phyloP scores from a whole-genome alignment of 2,329 filamentous ascomycete species.

The Colletotrichum tamarilloi region DNA sequence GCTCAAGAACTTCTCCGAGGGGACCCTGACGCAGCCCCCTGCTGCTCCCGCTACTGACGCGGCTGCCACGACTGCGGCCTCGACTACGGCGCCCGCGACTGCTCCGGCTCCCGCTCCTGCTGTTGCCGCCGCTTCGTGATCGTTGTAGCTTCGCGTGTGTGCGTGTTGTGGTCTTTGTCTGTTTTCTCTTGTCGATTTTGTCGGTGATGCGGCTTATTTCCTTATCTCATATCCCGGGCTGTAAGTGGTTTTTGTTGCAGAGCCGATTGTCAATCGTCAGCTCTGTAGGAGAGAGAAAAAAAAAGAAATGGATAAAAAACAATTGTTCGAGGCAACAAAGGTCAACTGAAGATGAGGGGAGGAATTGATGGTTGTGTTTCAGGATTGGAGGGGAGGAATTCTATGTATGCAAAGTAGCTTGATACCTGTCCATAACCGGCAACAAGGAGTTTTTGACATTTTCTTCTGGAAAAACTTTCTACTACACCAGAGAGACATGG shows the following conservation, averaged over 20 bases:
- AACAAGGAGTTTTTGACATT: slow-evolving; percentile 12
- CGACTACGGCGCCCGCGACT: not conserved
- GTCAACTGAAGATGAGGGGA: not conserved
- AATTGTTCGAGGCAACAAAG: not conserved
- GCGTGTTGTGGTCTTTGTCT: not conserved
- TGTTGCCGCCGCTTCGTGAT: slow-evolving; percentile 24
- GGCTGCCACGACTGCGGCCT: not conserved
- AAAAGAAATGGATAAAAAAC: not conserved
- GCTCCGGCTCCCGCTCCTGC: slow-evolving; percentile 9
- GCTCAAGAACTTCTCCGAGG: slow-evolving; percentile 48
- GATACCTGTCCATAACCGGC: slow-evolving; percentile 32
- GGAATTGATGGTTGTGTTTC: not conserved
- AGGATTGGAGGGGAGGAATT: not conserved
- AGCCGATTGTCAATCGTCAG: not conserved
- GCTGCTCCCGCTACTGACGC: not conserved
- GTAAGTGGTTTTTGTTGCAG: not conserved
- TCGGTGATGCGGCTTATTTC: not conserved
- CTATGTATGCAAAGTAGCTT: slow-evolving; percentile 28
- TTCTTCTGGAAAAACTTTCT: too few relatives aligned
- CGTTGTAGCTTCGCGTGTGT: slow-evolving; percentile 5
- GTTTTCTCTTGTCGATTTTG: not conserved
- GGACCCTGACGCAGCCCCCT: not conserved
- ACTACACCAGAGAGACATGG: not conserved
- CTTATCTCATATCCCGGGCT: not conserved
- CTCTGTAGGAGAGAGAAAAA: not conserved